phyloP scores from a whole-genome alignment of 2,329 filamentous ascomycete species.

The Fusarium tricinctum region DNA sequence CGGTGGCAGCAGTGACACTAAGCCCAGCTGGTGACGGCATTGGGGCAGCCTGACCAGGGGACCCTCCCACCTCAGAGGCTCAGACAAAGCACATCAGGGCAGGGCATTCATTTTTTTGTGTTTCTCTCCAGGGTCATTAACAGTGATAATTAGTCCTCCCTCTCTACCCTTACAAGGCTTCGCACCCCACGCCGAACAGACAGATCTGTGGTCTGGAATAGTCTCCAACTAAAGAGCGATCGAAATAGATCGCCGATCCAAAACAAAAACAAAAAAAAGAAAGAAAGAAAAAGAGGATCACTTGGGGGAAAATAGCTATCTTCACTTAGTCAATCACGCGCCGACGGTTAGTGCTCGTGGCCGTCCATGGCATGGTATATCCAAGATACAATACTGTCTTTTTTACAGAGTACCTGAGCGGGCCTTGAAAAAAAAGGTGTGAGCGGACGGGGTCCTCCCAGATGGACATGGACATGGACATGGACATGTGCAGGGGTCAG shows the following conservation, averaged over 20 bases:
- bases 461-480: conserved; percentile 30
- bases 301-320: not conserved
- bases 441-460: conserved; percentile 37
- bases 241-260: not conserved
- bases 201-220: not conserved
- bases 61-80: conserved; percentile 14
- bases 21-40: conserved; percentile 39
- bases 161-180: not conserved
- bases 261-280: too few relatives aligned
- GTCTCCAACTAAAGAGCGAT: not conserved
- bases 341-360: not conserved
- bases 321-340: conserved; percentile 11
- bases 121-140: conserved; percentile 1
- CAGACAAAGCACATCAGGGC: not conserved
- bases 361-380: not conserved
- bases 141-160: not conserved
- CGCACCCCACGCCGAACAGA: too few relatives aligned
- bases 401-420: conserved; percentile 8
- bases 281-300: not conserved
- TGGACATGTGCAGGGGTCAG: conserved; percentile 29
- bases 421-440: conserved; percentile 37
- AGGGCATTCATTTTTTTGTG: conserved; percentile 3
- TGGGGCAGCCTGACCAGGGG: conserved; percentile 29
- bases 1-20: conserved; percentile 40
- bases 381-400: not conserved